phyloP scores from a whole-genome alignment of 2,329 filamentous ascomycete species.

The Neophaeococcomyces mojaviensis region DNA sequence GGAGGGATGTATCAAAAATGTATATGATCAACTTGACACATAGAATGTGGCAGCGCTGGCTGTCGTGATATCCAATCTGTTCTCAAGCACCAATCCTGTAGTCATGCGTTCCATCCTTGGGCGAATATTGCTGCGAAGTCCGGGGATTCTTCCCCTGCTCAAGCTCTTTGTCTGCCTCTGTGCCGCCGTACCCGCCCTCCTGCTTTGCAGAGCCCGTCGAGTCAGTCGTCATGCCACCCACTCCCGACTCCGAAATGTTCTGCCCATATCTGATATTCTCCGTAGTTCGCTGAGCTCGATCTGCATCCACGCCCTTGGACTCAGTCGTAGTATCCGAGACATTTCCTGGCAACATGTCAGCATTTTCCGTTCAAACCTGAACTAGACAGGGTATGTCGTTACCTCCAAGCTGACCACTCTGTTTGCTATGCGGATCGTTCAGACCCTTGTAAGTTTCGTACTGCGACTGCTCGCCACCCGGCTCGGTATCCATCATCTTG shows the following conservation, averaged over 20 bases:
- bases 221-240: conserved; percentile 46
- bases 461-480: conserved; percentile 54
- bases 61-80: background rate
- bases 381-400: conserved; percentile 13
- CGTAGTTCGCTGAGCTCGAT: conserved; percentile 36
- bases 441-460: conserved; percentile 50
- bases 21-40: background rate
- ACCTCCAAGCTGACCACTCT: conserved; percentile 52
- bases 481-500: conserved; percentile 51
- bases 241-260: conserved; percentile 48
- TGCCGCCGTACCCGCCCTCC: conserved; percentile 35
- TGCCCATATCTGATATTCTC: conserved; percentile 51
- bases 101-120: background rate
- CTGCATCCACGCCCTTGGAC: conserved; percentile 2
- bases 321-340: background rate
- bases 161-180: conserved; percentile 32
- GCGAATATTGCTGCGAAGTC: conserved; percentile 1
- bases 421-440: conserved; percentile 44
- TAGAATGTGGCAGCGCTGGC: background rate
- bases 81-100: conserved; percentile 31
- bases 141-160: conserved; percentile 22
- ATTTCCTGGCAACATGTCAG: conserved; percentile 1
- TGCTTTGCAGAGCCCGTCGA: conserved; percentile 31
- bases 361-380: no score
- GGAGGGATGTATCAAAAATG: background rate